Percentiles rank a stretch among this genome's conserved stretches.
Evolutionary conservation across 2,329 filamentous ascomycete species (phyloP).

Genomic region (Colletotrichum brevisporum): DNA sequence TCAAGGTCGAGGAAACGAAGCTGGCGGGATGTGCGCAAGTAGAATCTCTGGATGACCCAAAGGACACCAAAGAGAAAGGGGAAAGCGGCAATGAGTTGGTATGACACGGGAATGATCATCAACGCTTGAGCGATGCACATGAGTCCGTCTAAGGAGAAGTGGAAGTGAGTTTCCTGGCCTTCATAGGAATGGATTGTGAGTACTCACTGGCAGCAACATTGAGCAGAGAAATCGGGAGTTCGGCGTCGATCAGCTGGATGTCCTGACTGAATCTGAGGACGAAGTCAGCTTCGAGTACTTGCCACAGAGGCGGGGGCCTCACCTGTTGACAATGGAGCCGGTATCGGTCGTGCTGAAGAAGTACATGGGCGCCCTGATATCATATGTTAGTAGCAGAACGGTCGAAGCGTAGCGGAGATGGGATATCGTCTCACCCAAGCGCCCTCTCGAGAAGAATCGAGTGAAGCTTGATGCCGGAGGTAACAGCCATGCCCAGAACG

Average conservation of each 20-base stretch:
- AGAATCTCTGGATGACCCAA: slow-evolving; percentile 63
- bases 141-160: slow-evolving; percentile 41
- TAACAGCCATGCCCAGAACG: too few relatives aligned
- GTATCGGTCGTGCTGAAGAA: slow-evolving; percentile 36
- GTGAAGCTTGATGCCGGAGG: too few relatives aligned
- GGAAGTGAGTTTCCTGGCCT: too few relatives aligned
- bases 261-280: slow-evolving; percentile 39
- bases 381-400: slow-evolving; percentile 32
- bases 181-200: too few relatives aligned
- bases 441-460: too few relatives aligned
- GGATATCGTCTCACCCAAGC: too few relatives aligned
- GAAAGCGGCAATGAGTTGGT: background rate
- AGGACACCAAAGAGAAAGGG: background rate
- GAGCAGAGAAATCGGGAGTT: slow-evolving; percentile 38
- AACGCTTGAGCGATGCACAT: slow-evolving; percentile 12
- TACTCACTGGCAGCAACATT: slow-evolving; percentile 2
- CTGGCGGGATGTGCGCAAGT: slow-evolving; percentile 69
- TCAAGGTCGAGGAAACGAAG: slow-evolving; percentile 68
- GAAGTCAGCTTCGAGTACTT: too few relatives aligned
- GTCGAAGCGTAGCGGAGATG: too few relatives aligned
- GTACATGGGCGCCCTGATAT: slow-evolving; percentile 36
- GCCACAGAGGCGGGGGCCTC: too few relatives aligned
- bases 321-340: slow-evolving; percentile 15
- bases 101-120: slow-evolving; percentile 3
- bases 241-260: slow-evolving; percentile 41